Evolutionary conservation across 805 yeast genomes (phyloP), one percentile per base, ranked within the genome.

Genomic region (Metschnikowia drakensbergensis): DNA sequence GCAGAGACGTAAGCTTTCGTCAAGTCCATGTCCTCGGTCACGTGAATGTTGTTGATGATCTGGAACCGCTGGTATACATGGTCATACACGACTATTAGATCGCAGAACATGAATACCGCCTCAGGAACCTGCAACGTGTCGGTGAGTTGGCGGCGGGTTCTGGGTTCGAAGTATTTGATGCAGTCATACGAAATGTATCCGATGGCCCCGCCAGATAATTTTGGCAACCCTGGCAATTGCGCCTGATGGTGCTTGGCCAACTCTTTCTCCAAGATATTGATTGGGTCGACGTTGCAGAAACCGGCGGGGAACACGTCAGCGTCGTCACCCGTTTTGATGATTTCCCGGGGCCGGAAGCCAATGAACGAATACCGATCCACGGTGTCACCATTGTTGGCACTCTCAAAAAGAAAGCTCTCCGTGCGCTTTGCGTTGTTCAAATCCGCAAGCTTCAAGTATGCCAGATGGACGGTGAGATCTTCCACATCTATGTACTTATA

Each of bases 101-200:
- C 97, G 67, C 84, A 89, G 51, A 94, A 70, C 98, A 94, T 90
- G 66, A 94, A 71, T 5, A 85, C 84, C 2, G 97, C 86, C 68
- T 94, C 99, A 0, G 99, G 99, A 8, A 94, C 77, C 52, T 86
- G 68, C 58, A 94, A 71, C 1, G 84, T 83, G 65, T 94, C 98
- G 57, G 85, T 81, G 57, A 91, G 74, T 3, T 76, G 76, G 54
- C 88, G 80, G 51, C 77, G 78, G 1, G 98, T 92, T 58, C 77
- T 84, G 51, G 99, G 99, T 70, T 94, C 99, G 58, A 94, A 94
- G 68, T 94, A 94, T 64, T 89, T 87, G 61, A 94, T 86, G 73
- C 99, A 94, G 67, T 94, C 99, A 61, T 94, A 94, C 1, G 97
- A 88, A 38, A 94, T 83, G 64, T 90, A 94, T 1, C 99, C 99